Evolutionary conservation across 257 asterid genomes (phyloP).

Genomic region (Rhazya stricta): DNA sequence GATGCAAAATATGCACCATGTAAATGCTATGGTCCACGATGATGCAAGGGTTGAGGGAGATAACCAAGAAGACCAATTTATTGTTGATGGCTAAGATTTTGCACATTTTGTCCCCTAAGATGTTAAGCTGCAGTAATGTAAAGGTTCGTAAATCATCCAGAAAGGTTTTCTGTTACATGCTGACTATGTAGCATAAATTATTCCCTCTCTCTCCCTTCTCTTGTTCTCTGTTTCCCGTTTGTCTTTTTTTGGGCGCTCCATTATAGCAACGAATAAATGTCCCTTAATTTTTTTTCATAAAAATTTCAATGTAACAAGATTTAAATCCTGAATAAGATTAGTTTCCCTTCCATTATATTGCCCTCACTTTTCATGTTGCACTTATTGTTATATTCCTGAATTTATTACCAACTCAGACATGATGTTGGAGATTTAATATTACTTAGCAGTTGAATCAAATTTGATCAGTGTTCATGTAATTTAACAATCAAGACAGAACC

Average conservation of each 20-base stretch:
- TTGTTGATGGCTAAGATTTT: conserved; percentile 64
- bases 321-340: conserved; percentile 8
- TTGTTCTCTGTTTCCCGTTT: neutral
- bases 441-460: neutral
- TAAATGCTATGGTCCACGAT: conserved; percentile 67
- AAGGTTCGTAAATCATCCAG: neutral
- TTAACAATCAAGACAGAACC: neutral
- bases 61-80: conserved; percentile 92
- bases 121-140: conserved; percentile 2
- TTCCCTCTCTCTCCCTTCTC: neutral
- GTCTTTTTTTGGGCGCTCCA: neutral
- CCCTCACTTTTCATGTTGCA: neutral
- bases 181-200: neutral
- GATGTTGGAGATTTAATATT: neutral
- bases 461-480: neutral
- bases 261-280: neutral
- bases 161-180: neutral
- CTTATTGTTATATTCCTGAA: neutral
- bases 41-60: conserved; percentile 86
- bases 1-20: conserved; percentile 92
- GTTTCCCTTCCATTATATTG: neutral
- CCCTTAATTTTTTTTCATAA: conserved; percentile 1
- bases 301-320: conserved; percentile 1
- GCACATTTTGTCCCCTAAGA: neutral
- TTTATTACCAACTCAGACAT: neutral